These are phyloP conservation scores for Chlamydomonas sp. DNA, from an alignment of 139 green algal species.

Conservation along the genomic window DNA sequence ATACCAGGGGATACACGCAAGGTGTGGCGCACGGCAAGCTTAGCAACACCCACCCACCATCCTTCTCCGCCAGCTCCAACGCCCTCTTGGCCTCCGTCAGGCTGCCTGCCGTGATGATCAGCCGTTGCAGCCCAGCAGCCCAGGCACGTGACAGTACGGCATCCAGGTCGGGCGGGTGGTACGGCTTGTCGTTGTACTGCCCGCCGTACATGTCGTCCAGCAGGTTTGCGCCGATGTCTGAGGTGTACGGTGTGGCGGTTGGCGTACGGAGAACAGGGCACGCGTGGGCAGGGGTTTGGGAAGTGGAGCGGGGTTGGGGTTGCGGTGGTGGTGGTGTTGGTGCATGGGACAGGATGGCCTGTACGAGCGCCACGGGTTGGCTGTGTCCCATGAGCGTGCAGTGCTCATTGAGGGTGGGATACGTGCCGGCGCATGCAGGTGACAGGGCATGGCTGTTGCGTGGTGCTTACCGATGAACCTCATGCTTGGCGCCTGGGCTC, in stretches of 20 bases:
- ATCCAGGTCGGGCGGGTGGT: slow-evolving; percentile 71
- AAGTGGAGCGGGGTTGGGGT: not conserved
- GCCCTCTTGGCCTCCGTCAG: slow-evolving; percentile 65
- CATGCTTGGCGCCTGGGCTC: no score
- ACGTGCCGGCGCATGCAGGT: no score
- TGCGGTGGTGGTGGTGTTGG: not conserved
- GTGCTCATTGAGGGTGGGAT: not conserved
- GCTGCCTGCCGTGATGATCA: slow-evolving; percentile 82
- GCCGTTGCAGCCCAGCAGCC: slow-evolving; percentile 59
- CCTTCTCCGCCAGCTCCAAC: slow-evolving; percentile 55
- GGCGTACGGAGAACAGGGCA: not conserved
- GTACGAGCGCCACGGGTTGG: not conserved
- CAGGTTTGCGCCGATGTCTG: slow-evolving; percentile 86
- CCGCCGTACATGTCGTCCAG: slow-evolving; percentile 81
- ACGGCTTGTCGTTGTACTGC: slow-evolving; percentile 71
- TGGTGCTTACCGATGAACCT: no score
- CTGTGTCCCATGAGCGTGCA: not conserved
- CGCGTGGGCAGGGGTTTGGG: not conserved
- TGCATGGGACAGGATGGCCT: not conserved
- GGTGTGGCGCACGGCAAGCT: no score
- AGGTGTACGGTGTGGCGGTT: not conserved
- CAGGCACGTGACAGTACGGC: slow-evolving; percentile 70
- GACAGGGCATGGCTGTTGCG: no score
- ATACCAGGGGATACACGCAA: no score
- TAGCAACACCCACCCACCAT: slow-evolving; percentile 4